Evolutionary conservation across 768 basidiomycete genomes (phyloP).

Genomic region (Rhizopogon roseolus): DNA sequence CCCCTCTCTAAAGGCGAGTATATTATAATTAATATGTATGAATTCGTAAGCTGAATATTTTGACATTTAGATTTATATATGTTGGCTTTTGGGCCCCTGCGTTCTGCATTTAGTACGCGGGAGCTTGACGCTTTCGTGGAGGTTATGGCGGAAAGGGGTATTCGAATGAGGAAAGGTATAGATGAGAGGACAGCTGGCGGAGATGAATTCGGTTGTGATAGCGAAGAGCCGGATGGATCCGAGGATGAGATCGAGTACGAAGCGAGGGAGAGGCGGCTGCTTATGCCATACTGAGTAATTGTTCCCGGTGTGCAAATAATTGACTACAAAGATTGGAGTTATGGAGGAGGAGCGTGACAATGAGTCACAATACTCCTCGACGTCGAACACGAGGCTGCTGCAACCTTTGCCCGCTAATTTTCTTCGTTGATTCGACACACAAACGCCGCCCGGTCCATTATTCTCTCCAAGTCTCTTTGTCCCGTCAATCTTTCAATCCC

Average conservation of each 20-base stretch:
- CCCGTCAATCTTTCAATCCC: conserved; percentile 8
- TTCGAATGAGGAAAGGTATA: conserved; percentile 58
- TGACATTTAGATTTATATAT: conserved; percentile 60
- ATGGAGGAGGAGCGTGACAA: conserved; percentile 2
- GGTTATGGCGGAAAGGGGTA: conserved; percentile 71
- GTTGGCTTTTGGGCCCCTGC: conserved; percentile 68
- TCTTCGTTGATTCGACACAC: conserved; percentile 18
- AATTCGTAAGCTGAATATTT: conserved; percentile 8
- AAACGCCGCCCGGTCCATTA: conserved; percentile 1
- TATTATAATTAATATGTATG: conserved; percentile 3
- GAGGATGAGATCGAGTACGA: conserved; percentile 57
- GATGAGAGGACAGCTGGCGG: conserved; percentile 34
- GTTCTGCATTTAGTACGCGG: conserved; percentile 50
- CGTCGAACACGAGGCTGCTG: conserved; percentile 24
- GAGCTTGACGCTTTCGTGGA: conserved; percentile 65
- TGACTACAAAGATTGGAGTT: neutral
- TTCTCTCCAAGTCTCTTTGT: conserved; percentile 2
- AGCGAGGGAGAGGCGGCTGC: conserved; percentile 51
- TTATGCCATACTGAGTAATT: conserved; percentile 55
- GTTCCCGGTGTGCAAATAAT: conserved; percentile 11
- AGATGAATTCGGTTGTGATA: conserved; percentile 20
- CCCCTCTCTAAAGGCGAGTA: conserved; percentile 66
- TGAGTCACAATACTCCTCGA: conserved; percentile 5
- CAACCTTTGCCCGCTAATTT: conserved; percentile 3
- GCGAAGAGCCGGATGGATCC: conserved; percentile 15